Percentiles rank a stretch among this genome's conserved stretches.
Evolutionary conservation across 805 yeast species (phyloP).

Genomic region (Starmerella sirachaensis): DNA sequence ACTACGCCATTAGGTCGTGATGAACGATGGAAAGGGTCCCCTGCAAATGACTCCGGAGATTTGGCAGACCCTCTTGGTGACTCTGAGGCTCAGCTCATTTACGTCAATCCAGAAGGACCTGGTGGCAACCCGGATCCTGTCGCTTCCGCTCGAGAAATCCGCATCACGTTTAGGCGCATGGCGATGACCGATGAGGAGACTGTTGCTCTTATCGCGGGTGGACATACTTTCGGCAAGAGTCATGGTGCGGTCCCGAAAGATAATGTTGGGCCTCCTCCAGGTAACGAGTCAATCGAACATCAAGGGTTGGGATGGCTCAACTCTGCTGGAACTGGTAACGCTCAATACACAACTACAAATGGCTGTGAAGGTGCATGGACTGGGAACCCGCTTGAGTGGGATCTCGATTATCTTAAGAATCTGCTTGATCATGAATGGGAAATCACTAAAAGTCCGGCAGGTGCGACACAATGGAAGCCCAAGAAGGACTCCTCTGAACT

Average conservation of each 20-base stretch:
- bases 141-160: constrained; percentile 17
- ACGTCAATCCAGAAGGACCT: constrained; percentile 21
- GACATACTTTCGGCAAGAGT: constrained; percentile 19
- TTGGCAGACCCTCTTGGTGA: constrained; percentile 15
- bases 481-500: not conserved
- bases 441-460: constrained; percentile 15
- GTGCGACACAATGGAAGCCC: constrained; percentile 17
- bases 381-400: constrained; percentile 11
- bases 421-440: constrained; percentile 13
- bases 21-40: constrained; percentile 12
- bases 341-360: constrained; percentile 18
- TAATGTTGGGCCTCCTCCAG: constrained; percentile 17
- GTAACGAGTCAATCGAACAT: constrained; percentile 14
- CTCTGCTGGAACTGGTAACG: constrained; percentile 14
- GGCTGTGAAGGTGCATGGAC: constrained; percentile 20
- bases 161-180: constrained; percentile 18
- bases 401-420: constrained; percentile 13
- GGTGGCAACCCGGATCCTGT: constrained; percentile 16
- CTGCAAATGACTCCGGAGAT: constrained; percentile 6
- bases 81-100: constrained; percentile 15
- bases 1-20: constrained; percentile 10
- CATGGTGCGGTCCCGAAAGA: constrained; percentile 17
- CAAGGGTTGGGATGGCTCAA: constrained; percentile 21
- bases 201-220: constrained; percentile 20
- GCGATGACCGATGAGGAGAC: constrained; percentile 20